Conservation (phyloP, 2,329 filamentous ascomycete species). For the Ceratocystis eucalypticola region DNA sequence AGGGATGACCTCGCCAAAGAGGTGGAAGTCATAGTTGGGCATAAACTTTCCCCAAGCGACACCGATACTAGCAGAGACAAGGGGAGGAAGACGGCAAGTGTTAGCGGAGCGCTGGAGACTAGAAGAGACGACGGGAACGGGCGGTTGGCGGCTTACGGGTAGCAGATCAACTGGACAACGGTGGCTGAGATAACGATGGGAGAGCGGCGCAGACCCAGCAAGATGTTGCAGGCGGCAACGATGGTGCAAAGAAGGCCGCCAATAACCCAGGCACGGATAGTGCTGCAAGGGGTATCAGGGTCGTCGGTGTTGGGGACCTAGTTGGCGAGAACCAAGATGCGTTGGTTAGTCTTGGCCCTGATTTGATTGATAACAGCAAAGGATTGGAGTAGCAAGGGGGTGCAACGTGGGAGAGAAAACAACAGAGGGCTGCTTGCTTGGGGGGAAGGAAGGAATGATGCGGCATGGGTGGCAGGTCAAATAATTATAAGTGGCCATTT, state of each 20-base stretch:
- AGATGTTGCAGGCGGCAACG: conserved; percentile 42
- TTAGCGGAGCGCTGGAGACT: conserved; percentile 21
- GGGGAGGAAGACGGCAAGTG: conserved; percentile 23
- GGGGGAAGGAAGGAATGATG: too few species aligned
- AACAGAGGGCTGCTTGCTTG: background rate
- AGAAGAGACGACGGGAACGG: background rate
- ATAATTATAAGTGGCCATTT: too few species aligned
- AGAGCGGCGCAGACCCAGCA: conserved; percentile 37
- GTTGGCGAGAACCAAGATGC: too few species aligned
- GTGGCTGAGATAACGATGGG: conserved; percentile 40
- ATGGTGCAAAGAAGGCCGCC: conserved; percentile 44
- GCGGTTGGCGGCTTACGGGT: conserved; percentile 28
- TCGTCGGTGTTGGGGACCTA: conserved; percentile 30
- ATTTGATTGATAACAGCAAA: too few species aligned
- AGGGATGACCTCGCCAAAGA: conserved; percentile 27
- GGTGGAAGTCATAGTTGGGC: conserved; percentile 24
- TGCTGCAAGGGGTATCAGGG: conserved; percentile 40
- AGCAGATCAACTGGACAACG: conserved; percentile 42
- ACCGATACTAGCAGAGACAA: conserved; percentile 21
- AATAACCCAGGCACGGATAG: conserved; percentile 46
- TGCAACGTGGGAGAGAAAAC: background rate
- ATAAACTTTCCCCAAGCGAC: conserved; percentile 26
- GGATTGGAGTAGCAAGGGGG: background rate
- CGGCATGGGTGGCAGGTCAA: too few species aligned
- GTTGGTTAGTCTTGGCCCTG: too few species aligned